These are phyloP conservation scores for Spergularia bocconei DNA, from an alignment of 148 eudicot species.

Conservation along the genomic window DNA sequence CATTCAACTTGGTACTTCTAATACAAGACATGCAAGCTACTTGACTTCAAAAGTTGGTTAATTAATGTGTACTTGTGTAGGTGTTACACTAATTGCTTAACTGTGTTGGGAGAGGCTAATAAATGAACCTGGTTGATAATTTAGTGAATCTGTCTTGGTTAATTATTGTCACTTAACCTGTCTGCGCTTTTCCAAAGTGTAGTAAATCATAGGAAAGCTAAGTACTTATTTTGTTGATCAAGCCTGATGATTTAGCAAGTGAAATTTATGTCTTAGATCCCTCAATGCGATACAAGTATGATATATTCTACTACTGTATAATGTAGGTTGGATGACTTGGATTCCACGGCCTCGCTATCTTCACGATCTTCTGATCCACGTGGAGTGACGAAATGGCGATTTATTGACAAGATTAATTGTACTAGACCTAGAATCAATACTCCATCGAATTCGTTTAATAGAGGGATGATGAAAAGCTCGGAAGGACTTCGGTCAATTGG, in stretches of 20 bases:
- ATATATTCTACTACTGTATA: not conserved
- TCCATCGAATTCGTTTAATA: slow-evolving; percentile 62
- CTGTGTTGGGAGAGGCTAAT: not conserved
- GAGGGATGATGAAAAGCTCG: slow-evolving; percentile 66
- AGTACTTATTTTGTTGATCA: not conserved
- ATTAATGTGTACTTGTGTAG: not conserved
- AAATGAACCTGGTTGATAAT: not conserved
- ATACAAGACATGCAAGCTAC: not conserved
- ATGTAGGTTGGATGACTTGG: slow-evolving; percentile 70
- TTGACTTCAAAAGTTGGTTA: not conserved
- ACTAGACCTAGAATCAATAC: slow-evolving; percentile 31
- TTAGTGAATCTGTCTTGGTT: not conserved
- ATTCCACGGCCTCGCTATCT: slow-evolving; percentile 55
- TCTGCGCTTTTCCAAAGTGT: not conserved
- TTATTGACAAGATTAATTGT: slow-evolving; percentile 53
- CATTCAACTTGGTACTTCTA: too few relatives aligned
- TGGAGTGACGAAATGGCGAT: slow-evolving; percentile 52
- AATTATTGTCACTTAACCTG: not conserved
- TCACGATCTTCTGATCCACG: slow-evolving; percentile 50
- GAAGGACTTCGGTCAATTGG: slow-evolving; percentile 83
- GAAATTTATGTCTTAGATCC: not conserved
- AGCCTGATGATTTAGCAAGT: not conserved
- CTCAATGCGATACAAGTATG: not conserved
- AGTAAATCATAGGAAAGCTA: not conserved
- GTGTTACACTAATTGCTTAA: not conserved